These are phyloP conservation scores for Eutypella sp. DNA, from an alignment of 2,329 filamentous ascomycete genomes.

Conservation along the genomic window DNA sequence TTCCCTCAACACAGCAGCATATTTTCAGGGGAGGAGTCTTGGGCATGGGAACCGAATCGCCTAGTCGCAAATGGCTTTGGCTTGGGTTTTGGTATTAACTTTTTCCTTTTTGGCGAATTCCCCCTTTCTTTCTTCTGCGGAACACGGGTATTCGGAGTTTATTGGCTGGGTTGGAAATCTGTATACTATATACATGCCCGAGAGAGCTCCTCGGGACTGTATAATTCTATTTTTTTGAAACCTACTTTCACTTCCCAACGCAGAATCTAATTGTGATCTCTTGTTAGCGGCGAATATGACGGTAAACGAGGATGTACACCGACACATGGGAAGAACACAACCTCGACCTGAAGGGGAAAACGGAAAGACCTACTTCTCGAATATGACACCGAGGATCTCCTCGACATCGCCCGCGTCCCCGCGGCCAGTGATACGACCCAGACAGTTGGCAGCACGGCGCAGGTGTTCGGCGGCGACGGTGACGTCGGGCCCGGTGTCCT, in stretches of 20 bases:
- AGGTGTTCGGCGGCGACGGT: conserved; percentile 88
- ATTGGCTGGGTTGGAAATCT: too few species aligned
- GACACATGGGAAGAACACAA: conserved; percentile 1
- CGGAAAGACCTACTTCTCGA: conserved; percentile 73
- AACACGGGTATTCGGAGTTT: too few species aligned
- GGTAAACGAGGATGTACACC: too few species aligned
- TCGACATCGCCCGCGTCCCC: conserved; percentile 87
- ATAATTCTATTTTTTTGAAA: conserved; percentile 1
- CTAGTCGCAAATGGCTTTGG: too few species aligned
- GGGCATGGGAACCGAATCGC: too few species aligned
- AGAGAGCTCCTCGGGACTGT: background rate
- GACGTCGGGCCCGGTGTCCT: conserved; percentile 62
- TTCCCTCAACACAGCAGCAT: too few species aligned
- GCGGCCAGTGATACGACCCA: conserved; percentile 83
- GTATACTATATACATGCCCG: background rate
- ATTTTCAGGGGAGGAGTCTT: too few species aligned
- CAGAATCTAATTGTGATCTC: conserved; percentile 49
- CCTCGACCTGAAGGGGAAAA: conserved; percentile 1
- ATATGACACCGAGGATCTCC: conserved; percentile 92
- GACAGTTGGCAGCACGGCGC: conserved; percentile 69
- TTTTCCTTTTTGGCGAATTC: too few species aligned
- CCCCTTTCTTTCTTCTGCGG: too few species aligned
- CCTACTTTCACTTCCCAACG: conserved; percentile 43
- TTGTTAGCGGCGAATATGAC: too few species aligned
- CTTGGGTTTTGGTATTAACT: too few species aligned